Evolutionary conservation across 2,329 filamentous ascomycete genomes (phyloP).

Genomic region (Arthroderma sp.): DNA sequence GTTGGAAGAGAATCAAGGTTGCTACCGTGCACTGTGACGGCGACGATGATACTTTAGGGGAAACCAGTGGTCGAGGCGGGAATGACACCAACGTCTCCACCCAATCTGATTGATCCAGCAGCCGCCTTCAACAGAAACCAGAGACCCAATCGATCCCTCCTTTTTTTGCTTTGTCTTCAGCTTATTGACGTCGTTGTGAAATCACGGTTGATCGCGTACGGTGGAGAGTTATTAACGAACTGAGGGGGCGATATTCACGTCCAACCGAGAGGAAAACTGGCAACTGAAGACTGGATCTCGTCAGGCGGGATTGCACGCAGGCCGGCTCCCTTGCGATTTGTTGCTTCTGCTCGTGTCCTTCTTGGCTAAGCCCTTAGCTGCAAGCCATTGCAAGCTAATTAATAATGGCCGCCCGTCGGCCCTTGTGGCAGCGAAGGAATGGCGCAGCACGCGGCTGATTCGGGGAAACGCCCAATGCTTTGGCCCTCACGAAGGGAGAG

Average conservation of each 20-base stretch:
- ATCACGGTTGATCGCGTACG: neutral
- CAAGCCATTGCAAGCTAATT: conserved; percentile 4
- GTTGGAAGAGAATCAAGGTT: neutral
- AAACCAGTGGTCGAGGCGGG: neutral
- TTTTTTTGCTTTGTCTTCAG: neutral
- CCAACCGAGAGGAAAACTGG: neutral
- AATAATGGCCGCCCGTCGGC: neutral
- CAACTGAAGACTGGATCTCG: neutral
- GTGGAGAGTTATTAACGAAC: neutral
- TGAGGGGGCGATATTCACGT: neutral
- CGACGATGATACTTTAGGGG: neutral
- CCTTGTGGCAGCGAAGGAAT: conserved; percentile 5
- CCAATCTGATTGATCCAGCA: conserved; percentile 1
- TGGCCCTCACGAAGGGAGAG: neutral
- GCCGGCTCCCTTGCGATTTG: conserved; percentile 4
- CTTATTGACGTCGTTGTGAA: neutral
- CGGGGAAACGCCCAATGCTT: conserved; percentile 6
- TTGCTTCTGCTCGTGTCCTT: conserved; percentile 1
- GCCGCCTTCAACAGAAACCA: neutral
- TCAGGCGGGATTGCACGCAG: conserved; percentile 2
- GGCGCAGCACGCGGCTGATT: conserved; percentile 12
- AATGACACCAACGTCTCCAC: conserved; percentile 1
- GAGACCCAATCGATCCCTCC: neutral
- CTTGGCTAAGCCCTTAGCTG: conserved; percentile 2
- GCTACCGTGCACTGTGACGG: neutral